Base-by-base conservation (phyloP, 2,329 filamentous ascomycete species). In the Beauveria scarabaeidicola region DNA sequence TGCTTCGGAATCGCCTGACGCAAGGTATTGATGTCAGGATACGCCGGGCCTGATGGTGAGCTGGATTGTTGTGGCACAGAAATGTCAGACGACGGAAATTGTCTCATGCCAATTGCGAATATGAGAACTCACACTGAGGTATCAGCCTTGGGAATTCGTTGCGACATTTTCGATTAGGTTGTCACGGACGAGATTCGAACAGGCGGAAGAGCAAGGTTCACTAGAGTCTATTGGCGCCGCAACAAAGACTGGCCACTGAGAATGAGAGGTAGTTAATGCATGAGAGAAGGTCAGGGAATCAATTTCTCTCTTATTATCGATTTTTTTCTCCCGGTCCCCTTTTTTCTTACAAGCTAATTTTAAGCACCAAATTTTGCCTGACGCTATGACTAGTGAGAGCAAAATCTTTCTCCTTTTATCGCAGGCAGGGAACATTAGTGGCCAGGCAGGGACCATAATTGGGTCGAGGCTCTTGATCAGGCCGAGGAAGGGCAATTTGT, bases 1-100 rank as follows among this genome's bases (percentile, higher is more conserved):
- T 86, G 78, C 17, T 77, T 72, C 27, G 84, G 84, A 63, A 87
- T 86, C 55, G 82, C 79, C 65, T 78, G 72, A 55, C 75, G 70
- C 63, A 79, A 72, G 52, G 75, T 76, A 67, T 77, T 75, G 65
- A 79, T 77, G 64, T 80, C 77, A 48, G 78, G 78, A 62, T 77
- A 75, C 63, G 44, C 58, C n/a, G 54, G 43, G 19, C 23, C 38
- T 44, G 47, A 27, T 13, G 47, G 10, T 8, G 56, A 59, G 38
- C 40, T 52, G 40, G 7, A 11, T 32, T 40, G 15, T 43, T 11
- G 4, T 29, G 38, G 43, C 10, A 21, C 10, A 58, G 9, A 46
- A 55, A 44, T 6, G 46, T 57, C 40, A 57, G 53, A 17, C 17
- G 48, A 15, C 1, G 3, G 47, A 40, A 43, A 11, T 23, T n/a